phyloP scores from a whole-genome alignment of 257 asterid genomes.

The Galeopsis tetrahit region DNA sequence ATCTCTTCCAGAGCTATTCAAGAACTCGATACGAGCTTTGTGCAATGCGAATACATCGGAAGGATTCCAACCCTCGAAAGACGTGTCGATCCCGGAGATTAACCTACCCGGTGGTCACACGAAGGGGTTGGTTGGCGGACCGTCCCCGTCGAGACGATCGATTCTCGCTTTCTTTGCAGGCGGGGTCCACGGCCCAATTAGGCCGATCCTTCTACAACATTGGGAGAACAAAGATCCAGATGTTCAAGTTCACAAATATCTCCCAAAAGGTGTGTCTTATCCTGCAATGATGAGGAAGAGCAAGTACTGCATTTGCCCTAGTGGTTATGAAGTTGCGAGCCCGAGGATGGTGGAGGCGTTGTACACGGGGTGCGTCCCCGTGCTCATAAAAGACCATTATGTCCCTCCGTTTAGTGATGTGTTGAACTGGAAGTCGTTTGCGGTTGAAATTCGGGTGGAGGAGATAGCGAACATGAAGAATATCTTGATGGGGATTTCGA shows the following conservation, averaged over 20 bases:
- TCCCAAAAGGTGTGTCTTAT: constrained; percentile 67
- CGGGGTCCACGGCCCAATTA: constrained; percentile 81
- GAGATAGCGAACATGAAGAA: constrained; percentile 66
- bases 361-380: constrained; percentile 79
- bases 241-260: constrained; percentile 62
- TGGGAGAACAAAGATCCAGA: constrained; percentile 86
- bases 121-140: constrained; percentile 72
- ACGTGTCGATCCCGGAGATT: constrained; percentile 83
- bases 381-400: constrained; percentile 61
- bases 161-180: constrained; percentile 78
- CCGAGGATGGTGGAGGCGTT: constrained; percentile 85
- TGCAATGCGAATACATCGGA: constrained; percentile 87
- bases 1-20: constrained; percentile 59
- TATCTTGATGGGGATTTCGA: constrained; percentile 62
- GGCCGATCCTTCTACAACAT: constrained; percentile 71
- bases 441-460: constrained; percentile 52
- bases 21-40: constrained; percentile 75
- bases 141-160: constrained; percentile 69
- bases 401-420: constrained; percentile 82
- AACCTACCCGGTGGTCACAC: constrained; percentile 68
- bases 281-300: constrained; percentile 66
- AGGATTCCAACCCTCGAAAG: constrained; percentile 69
- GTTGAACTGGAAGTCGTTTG: constrained; percentile 68
- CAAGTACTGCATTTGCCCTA: constrained; percentile 79
- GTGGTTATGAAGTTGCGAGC: constrained; percentile 85